Base-by-base conservation (phyloP, 148 eudicot species). In the Beta vulgaris region DNA sequence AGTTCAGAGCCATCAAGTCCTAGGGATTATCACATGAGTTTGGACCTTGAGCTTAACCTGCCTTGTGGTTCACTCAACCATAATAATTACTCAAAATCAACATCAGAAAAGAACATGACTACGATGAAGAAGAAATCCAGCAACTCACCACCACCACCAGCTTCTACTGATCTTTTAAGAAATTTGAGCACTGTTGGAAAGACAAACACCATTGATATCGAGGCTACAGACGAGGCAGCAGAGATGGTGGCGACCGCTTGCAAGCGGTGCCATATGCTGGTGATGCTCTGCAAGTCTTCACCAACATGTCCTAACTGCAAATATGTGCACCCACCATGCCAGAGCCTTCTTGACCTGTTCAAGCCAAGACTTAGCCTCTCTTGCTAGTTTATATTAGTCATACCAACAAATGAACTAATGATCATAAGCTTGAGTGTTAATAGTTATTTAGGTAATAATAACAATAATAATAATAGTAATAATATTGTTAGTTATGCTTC, bases 261-360 rank as follows among this genome's bases (percentile, higher is more conserved):
- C 78, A 87, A 83, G 78, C 85, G 82, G 85, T 93, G 98, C 75
- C 92, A 93, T 82, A 89, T 93, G 98, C 71, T 93, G 81, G 97
- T 93, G 71, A 89, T 93, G 86, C 85, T 93, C 77, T 88, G 81
- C 84, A 93, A 91, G 88, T 84, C 91, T 19, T 85, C 97, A n/a
- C 94, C 94, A 19, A 67, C 87, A 55, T 93, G 98, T 80, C 98
- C 98, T 3, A 91, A 91, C 77, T 93, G 98, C 89, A 93, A 93
- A 76, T 93, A 89, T 72, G 70, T 89, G 84, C 98, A 91, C 81
- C 91, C 92, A 28, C 85, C 84, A 31, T 87, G 90, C 40, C 87
- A 83, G 25, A 83, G 32, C 37, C 74, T 81, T 81, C 68, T 87
- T n/a, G 65, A 49, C 68, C 69, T 84, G 43, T 77, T 87, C 75